phyloP scores from a whole-genome alignment of 768 basidiomycete genomes.

The Agrocybe praecox region DNA sequence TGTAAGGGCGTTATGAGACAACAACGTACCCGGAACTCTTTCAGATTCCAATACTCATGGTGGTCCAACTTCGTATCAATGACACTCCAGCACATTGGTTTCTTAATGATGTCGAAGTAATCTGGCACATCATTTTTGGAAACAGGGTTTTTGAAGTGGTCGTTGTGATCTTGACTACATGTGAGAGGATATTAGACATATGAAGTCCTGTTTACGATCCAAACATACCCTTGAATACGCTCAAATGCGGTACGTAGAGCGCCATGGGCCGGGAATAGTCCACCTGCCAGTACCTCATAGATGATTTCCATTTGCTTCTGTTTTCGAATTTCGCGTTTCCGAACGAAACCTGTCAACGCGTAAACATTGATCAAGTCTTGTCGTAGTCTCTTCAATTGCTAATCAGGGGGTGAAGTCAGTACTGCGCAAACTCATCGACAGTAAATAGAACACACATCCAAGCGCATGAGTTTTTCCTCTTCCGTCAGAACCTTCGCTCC shows the following conservation, averaged over 20 bases:
- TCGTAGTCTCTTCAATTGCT: conserved; percentile 65
- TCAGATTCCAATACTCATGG: conserved; percentile 80
- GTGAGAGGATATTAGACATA: background rate
- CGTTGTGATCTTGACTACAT: conserved; percentile 68
- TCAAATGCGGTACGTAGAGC: conserved; percentile 67
- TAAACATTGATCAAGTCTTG: conserved; percentile 78
- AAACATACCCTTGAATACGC: conserved; percentile 59
- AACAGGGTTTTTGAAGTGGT: conserved; percentile 84
- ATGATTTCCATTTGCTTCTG: conserved; percentile 67
- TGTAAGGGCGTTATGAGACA: background rate
- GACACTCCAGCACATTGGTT: conserved; percentile 86
- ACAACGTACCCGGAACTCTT: conserved; percentile 64
- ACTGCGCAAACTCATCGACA: background rate
- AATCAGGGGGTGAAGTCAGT: conserved; percentile 1
- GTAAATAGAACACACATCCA: conserved; percentile 58
- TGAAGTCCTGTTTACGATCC: conserved; percentile 8
- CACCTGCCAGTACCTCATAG: conserved; percentile 60
- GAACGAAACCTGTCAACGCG: conserved; percentile 62
- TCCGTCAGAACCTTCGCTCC: conserved; percentile 69
- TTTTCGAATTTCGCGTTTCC: conserved; percentile 85
- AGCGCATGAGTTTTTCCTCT: conserved; percentile 79
- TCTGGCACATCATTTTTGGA: conserved; percentile 80
- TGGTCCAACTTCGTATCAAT: conserved; percentile 84
- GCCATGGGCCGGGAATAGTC: conserved; percentile 69
- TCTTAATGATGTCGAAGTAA: conserved; percentile 84